Evolutionary conservation across 305 asterid species (phyloP), one percentile per base, ranked within the genome.

Genomic region (Fraxinus albicans): DNA sequence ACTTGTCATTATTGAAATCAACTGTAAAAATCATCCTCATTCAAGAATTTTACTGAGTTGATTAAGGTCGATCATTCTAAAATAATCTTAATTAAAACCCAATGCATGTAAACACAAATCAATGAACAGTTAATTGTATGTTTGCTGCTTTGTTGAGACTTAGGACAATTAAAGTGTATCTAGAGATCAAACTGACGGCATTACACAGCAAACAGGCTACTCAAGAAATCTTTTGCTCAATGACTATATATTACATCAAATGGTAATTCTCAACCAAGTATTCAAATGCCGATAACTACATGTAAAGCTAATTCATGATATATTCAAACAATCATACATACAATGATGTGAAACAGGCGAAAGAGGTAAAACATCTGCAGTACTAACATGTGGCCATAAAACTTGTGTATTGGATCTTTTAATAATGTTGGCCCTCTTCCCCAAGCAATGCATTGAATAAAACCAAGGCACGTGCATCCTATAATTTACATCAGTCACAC

Each of bases 321-420:
- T 73, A 75, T 87, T 79, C 84, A 80, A 88, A 85, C 81, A 85
- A 83, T 79, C 76, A 86, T 88, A 92, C 93, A 90, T 85, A 86
- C 89, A 86, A 85, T 67, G 84, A 86, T 55, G 83, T 25, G 82
- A 65, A 72, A 67, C 83, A 87, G 81, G 80, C 79, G 80, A 78
- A 80, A 58, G 29, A n/a, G 7, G 69, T n/a, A 83, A 40, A 77
- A 82, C 80, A 78, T 78, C 83, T 81, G 84, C 84, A 81, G 82
- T 27, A 77, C 85, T 75, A 87, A 77, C 83, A 79, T 15, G 69
- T 75, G 79, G 84, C 72, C 83, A 36, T 83, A 80, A 60, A 70
- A 85, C 79, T 79, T 78, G 73, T 78, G 36, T 76, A 77, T 87
- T 40, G 50, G 79, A 19, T 67, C 80, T 53, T 31, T 23, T 34